Conservation (phyloP, 208 protist species). For the Trypanosomatidae sp. region DNA sequence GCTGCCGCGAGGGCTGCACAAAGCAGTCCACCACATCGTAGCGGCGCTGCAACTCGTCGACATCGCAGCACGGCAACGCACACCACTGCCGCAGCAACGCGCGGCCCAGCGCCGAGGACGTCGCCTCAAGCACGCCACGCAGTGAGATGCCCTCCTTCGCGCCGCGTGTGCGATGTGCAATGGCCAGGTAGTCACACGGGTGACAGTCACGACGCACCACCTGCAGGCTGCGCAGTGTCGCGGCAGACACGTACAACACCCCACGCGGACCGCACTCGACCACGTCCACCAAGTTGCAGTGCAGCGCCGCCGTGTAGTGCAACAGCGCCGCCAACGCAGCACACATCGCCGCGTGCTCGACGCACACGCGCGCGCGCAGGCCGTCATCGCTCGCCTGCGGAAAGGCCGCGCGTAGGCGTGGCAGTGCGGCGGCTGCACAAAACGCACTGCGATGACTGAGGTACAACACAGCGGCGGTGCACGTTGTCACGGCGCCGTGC, state of each 20-base stretch:
- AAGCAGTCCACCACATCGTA: constrained; percentile 63
- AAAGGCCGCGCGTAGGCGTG: constrained; percentile 33
- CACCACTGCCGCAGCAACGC: constrained; percentile 72
- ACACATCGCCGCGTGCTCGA: constrained; percentile 36
- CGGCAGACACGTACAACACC: constrained; percentile 41
- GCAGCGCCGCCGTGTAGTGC: constrained; percentile 16
- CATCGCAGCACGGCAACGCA: constrained; percentile 32
- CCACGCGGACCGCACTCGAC: constrained; percentile 33
- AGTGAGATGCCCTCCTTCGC: constrained; percentile 77
- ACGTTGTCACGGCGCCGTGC: too few relatives aligned
- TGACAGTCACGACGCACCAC: constrained; percentile 61
- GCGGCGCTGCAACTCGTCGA: constrained; percentile 31
- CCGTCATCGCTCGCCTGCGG: constrained; percentile 13
- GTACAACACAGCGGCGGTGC: constrained; percentile 7
- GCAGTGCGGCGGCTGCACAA: constrained; percentile 15
- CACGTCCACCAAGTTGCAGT: constrained; percentile 54
- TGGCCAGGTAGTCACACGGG: constrained; percentile 59
- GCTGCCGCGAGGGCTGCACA: constrained; percentile 16
- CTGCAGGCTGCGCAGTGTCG: constrained; percentile 37
- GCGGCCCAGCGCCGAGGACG: constrained; percentile 25
- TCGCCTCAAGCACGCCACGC: constrained; percentile 41
- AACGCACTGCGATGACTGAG: constrained; percentile 22
- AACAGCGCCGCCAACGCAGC: constrained; percentile 63
- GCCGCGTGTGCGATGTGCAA: too few relatives aligned
- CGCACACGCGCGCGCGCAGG: constrained; percentile 32